These are phyloP conservation scores for Aspergillus ustus DNA, from an alignment of 2,329 filamentous ascomycete species.

Conservation along the genomic window DNA sequence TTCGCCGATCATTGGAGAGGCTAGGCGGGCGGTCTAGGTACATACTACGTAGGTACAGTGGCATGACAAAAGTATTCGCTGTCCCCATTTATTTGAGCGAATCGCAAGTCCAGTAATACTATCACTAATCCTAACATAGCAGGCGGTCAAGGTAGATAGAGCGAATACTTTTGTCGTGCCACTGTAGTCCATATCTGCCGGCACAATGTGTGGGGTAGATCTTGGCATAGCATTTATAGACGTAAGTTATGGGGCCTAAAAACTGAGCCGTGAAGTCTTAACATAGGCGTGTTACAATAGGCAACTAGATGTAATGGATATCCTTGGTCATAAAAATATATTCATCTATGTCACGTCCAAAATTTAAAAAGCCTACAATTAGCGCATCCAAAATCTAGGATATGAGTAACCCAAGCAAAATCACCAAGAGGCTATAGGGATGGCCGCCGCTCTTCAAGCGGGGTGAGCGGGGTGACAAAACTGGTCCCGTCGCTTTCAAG, in stretches of 20 bases:
- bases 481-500: constrained; percentile 39
- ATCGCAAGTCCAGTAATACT: too few relatives aligned
- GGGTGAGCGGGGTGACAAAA: constrained; percentile 34
- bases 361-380: neutral
- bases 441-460: constrained; percentile 29
- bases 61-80: too few relatives aligned
- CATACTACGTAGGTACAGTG: too few relatives aligned
- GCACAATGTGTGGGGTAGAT: constrained; percentile 30
- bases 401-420: neutral
- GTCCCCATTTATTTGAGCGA: too few relatives aligned
- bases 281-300: too few relatives aligned
- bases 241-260: too few relatives aligned
- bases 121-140: too few relatives aligned
- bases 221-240: neutral
- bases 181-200: constrained; percentile 9
- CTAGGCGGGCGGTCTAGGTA: constrained; percentile 26
- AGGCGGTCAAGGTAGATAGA: too few relatives aligned
- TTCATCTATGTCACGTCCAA: neutral
- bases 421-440: constrained; percentile 30
- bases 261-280: too few relatives aligned
- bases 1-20: neutral
- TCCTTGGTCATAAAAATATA: neutral
- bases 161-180: too few relatives aligned
- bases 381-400: neutral
- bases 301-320: neutral